These are phyloP conservation scores for Saturnispora silvae DNA, from an alignment of 805 yeast species.

Conservation along the genomic window DNA sequence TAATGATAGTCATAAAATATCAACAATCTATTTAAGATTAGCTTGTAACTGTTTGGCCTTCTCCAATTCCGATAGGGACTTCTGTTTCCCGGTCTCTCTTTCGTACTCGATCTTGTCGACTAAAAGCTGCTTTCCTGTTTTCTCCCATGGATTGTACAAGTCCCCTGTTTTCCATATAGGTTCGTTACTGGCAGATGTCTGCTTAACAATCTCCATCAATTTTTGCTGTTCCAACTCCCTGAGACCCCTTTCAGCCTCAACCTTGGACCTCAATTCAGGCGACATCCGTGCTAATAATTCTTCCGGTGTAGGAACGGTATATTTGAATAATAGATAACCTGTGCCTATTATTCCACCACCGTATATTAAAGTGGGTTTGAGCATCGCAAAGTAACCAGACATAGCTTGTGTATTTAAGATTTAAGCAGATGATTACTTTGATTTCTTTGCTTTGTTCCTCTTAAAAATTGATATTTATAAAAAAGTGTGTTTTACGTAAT, in stretches of 20 bases:
- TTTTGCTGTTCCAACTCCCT: slow-evolving; percentile 62
- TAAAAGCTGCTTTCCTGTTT: slow-evolving; percentile 26
- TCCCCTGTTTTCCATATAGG: slow-evolving; percentile 80
- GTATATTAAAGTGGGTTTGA: slow-evolving; percentile 25
- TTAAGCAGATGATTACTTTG: no score
- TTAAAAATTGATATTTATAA: no score
- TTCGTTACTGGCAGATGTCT: slow-evolving; percentile 56
- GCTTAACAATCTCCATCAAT: slow-evolving; percentile 53
- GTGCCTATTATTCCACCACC: slow-evolving; percentile 62
- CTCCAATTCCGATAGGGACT: slow-evolving; percentile 30
- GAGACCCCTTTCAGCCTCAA: slow-evolving; percentile 51
- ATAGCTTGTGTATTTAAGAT: no score
- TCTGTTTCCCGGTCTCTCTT: slow-evolving; percentile 34
- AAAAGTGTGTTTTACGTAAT: no score
- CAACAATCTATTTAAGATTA: slow-evolving; percentile 1
- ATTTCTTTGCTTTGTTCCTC: no score
- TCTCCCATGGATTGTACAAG: slow-evolving; percentile 58
- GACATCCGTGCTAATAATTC: slow-evolving; percentile 61
- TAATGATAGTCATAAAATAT: no score
- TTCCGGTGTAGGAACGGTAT: slow-evolving; percentile 79
- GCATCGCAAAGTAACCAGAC: slow-evolving; percentile 11
- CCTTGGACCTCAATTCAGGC: slow-evolving; percentile 73
- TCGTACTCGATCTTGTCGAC: slow-evolving; percentile 36
- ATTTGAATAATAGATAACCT: slow-evolving; percentile 64
- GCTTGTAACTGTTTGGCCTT: slow-evolving; percentile 30